Conservation (phyloP, 345 rosid genomes). For the Boechera retrofracta region DNA sequence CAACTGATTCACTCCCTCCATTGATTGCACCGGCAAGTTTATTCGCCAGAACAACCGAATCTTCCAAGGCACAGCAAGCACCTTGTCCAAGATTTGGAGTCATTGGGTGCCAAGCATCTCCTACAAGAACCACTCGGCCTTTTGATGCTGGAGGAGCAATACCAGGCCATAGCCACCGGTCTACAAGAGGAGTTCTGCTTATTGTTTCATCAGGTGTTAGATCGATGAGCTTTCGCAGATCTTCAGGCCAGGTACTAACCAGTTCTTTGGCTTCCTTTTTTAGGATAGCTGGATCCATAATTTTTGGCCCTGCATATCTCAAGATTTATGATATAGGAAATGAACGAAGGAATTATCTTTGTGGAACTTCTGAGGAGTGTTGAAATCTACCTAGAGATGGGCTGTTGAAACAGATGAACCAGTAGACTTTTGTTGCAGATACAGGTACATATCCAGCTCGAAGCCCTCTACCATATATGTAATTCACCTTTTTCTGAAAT, state of each 20-base stretch:
- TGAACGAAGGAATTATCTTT: background rate
- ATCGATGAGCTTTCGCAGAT: constrained; percentile 66
- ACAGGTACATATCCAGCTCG: constrained; percentile 91
- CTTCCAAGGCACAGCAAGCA: constrained; percentile 91
- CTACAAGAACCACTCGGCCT: constrained; percentile 69
- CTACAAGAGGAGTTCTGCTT: constrained; percentile 74
- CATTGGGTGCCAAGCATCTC: constrained; percentile 99
- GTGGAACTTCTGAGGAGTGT: background rate
- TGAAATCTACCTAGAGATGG: constrained; percentile 67
- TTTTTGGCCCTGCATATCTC: constrained; percentile 65
- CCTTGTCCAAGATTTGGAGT: constrained; percentile 96
- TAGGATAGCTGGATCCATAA: constrained; percentile 65
- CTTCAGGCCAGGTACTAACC: constrained; percentile 65
- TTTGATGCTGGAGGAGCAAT: constrained; percentile 68
- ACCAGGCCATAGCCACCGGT: constrained; percentile 89
- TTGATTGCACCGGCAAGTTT: constrained; percentile 65
- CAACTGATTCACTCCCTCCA: constrained; percentile 52
- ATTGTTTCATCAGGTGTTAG: constrained; percentile 72
- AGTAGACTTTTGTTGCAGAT: constrained; percentile 78
- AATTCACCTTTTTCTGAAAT: constrained; percentile 64
- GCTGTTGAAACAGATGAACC: constrained; percentile 93
- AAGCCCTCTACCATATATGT: constrained; percentile 80
- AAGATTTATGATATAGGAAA: background rate
- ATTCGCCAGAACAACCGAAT: constrained; percentile 68
- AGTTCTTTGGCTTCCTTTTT: constrained; percentile 73